These are phyloP conservation scores for Collybia sordida DNA, from an alignment of 768 basidiomycete species.

Conservation along the genomic window DNA sequence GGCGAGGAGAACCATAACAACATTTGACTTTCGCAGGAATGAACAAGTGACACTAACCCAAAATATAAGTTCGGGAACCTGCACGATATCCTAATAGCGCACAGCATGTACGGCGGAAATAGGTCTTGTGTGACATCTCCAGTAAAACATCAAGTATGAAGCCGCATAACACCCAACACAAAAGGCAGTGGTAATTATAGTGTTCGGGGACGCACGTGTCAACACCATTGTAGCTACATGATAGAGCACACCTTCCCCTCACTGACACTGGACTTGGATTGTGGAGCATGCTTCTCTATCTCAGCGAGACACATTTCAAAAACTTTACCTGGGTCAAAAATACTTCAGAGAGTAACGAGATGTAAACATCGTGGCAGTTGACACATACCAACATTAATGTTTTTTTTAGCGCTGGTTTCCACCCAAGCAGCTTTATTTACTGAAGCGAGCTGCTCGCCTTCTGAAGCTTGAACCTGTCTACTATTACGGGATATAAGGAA, in stretches of 20 bases:
- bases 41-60: too few species aligned
- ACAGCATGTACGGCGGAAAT: too few species aligned
- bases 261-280: slow-evolving; percentile 36
- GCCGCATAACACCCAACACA: too few species aligned
- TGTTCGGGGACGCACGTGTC: not conserved
- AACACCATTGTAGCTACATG: slow-evolving; percentile 38
- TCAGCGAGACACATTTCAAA: slow-evolving; percentile 79
- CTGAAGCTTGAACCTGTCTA: slow-evolving; percentile 65
- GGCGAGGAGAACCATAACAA: too few species aligned
- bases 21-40: too few species aligned
- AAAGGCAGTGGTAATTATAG: not conserved
- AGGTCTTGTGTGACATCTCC: too few species aligned
- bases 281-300: slow-evolving; percentile 67
- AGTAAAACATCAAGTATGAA: too few species aligned
- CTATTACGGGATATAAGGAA: slow-evolving; percentile 24
- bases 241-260: slow-evolving; percentile 43
- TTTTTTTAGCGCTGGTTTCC: slow-evolving; percentile 83
- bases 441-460: slow-evolving; percentile 72
- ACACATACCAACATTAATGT: slow-evolving; percentile 78
- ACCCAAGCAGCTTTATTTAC: slow-evolving; percentile 73
- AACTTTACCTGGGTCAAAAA: slow-evolving; percentile 56
- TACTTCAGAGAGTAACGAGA: slow-evolving; percentile 1
- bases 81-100: too few species aligned
- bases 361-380: slow-evolving; percentile 2
- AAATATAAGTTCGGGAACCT: too few species aligned